phyloP scores from a whole-genome alignment of 257 asterid genomes.

The Nicotiana undulata region DNA sequence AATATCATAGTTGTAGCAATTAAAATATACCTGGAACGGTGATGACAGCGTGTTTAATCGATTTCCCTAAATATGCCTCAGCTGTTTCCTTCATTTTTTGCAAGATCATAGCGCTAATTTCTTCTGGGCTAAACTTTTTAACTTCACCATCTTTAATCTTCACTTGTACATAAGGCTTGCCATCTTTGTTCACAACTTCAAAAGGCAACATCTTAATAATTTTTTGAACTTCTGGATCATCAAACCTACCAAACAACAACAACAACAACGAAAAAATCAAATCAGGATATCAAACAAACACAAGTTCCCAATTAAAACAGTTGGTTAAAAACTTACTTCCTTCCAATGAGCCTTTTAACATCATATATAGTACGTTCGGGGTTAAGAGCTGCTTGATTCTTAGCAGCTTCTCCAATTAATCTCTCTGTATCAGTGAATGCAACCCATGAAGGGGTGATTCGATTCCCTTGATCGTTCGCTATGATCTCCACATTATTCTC shows the following conservation, averaged over 20 bases:
- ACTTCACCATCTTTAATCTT: constrained; percentile 17
- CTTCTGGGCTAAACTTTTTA: constrained; percentile 20
- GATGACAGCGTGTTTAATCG: constrained; percentile 16
- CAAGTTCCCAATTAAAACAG: not conserved
- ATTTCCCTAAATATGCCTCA: constrained; percentile 17
- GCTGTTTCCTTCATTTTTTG: constrained; percentile 26
- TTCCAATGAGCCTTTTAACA: constrained; percentile 5
- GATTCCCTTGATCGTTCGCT: constrained; percentile 14
- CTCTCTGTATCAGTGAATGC: constrained; percentile 10
- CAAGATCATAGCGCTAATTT: constrained; percentile 20
- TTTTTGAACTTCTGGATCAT: constrained; percentile 22
- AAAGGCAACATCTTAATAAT: constrained; percentile 19
- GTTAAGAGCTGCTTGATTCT: constrained; percentile 6
- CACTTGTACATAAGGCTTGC: constrained; percentile 22
- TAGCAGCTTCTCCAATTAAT: constrained; percentile 6
- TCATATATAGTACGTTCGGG: constrained; percentile 3
- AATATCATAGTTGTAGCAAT: not conserved
- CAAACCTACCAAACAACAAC: constrained; percentile 15
- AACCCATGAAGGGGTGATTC: constrained; percentile 17
- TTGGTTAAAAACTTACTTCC: not conserved
- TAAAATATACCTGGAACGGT: constrained; percentile 14
- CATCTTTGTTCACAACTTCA: constrained; percentile 13
- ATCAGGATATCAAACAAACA: not conserved
- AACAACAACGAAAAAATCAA: too few relatives aligned
- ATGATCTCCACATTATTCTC: constrained; percentile 11